Percentiles rank a stretch among this genome's conserved stretches.
Evolutionary conservation across 2,329 filamentous ascomycete genomes (phyloP).

Genomic region (Talaromyces marneffei): DNA sequence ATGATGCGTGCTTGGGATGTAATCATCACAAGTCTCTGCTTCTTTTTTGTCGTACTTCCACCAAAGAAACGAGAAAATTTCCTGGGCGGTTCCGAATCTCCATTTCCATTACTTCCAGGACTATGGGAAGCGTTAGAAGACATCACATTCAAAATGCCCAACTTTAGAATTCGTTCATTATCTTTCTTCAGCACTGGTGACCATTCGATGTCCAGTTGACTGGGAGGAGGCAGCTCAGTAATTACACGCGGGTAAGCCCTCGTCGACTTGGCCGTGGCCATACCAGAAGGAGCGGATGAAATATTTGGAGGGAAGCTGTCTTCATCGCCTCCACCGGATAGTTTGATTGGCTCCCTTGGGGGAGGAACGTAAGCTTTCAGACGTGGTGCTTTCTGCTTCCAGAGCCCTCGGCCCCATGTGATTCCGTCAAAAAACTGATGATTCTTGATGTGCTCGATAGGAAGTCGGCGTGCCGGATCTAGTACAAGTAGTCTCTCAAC

Average conservation of each 20-base stretch:
- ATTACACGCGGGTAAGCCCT: slow-evolving; percentile 74
- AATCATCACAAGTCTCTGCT: slow-evolving; percentile 88
- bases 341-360: slow-evolving; percentile 69
- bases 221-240: slow-evolving; percentile 92
- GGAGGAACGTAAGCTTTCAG: slow-evolving; percentile 78
- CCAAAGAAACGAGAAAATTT: slow-evolving; percentile 93
- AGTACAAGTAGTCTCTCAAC: slow-evolving; percentile 86
- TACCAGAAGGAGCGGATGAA: slow-evolving; percentile 31
- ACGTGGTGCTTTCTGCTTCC: slow-evolving; percentile 83
- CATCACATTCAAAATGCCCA: slow-evolving; percentile 83
- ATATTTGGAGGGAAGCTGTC: slow-evolving; percentile 41
- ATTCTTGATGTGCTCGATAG: slow-evolving; percentile 93
- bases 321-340: slow-evolving; percentile 51
- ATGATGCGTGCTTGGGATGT: slow-evolving; percentile 88
- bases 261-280: slow-evolving; percentile 37
- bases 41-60: slow-evolving; percentile 83
- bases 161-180: slow-evolving; percentile 89
- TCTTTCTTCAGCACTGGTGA: slow-evolving; percentile 84
- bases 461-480: slow-evolving; percentile 75
- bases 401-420: slow-evolving; percentile 73
- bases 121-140: slow-evolving; percentile 71
- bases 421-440: slow-evolving; percentile 93
- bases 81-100: slow-evolving; percentile 63
- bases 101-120: slow-evolving; percentile 58
- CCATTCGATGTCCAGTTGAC: slow-evolving; percentile 96